phyloP scores from a whole-genome alignment of 169 alveolate species.

The Cyclospora cayetanensis region DNA sequence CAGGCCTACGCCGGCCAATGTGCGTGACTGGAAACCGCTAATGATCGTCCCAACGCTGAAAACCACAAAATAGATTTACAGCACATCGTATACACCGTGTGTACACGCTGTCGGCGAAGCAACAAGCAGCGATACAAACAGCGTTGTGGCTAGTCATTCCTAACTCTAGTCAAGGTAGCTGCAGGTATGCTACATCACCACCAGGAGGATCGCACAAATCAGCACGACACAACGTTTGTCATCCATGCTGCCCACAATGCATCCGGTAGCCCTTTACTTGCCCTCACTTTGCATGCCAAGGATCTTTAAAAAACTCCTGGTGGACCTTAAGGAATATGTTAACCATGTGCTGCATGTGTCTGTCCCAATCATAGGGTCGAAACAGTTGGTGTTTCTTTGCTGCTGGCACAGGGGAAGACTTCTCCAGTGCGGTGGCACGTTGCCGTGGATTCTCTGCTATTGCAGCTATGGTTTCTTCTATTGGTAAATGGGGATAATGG shows the following conservation, averaged over 20 bases:
- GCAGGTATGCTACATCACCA: too few species aligned
- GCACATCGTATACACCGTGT: background rate
- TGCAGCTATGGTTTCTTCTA: conserved; percentile 27
- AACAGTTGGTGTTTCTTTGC: background rate
- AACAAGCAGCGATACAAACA: too few species aligned
- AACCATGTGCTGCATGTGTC: conserved; percentile 89
- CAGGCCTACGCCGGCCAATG: conserved; percentile 85
- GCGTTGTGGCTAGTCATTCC: too few species aligned
- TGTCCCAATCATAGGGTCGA: conserved; percentile 83
- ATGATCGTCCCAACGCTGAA: conserved; percentile 86
- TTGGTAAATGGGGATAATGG: conserved; percentile 74
- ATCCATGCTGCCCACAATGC: too few species aligned
- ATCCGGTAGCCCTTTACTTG: too few species aligned
- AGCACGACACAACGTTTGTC: too few species aligned
- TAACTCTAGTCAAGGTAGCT: too few species aligned
- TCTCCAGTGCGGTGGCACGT: conserved; percentile 19
- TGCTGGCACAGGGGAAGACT: conserved; percentile 43
- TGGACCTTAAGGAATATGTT: conserved; percentile 88
- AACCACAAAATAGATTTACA: background rate
- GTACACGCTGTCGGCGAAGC: too few species aligned
- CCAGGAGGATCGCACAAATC: too few species aligned
- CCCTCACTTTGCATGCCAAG: conserved; percentile 81
- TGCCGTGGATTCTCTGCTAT: conserved; percentile 22
- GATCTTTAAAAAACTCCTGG: conserved; percentile 85
- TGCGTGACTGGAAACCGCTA: conserved; percentile 81